These are phyloP conservation scores for Pestalotiopsis sp. DNA, from an alignment of 2,329 filamentous ascomycete genomes.

Conservation along the genomic window DNA sequence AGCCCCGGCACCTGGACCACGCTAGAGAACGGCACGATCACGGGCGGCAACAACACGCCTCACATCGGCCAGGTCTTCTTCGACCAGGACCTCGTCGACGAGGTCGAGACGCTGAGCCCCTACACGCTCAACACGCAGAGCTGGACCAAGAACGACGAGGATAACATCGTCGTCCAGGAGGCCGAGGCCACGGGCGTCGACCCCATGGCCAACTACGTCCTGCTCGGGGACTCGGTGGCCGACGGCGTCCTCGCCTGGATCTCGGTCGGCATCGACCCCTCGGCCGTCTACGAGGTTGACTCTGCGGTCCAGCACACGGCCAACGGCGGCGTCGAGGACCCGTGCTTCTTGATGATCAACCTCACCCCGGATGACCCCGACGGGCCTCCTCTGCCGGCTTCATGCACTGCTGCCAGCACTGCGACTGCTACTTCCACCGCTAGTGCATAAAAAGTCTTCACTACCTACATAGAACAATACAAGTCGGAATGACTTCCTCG, in stretches of 20 bases:
- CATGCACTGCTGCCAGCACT: background rate
- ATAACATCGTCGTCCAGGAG: conserved; percentile 48
- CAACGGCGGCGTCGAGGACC: conserved; percentile 24
- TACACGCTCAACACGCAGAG: conserved; percentile 41
- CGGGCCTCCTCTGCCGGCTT: conserved; percentile 6
- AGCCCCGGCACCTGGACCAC: conserved; percentile 20
- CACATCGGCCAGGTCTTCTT: conserved; percentile 63
- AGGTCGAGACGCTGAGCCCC: conserved; percentile 47
- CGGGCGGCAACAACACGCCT: conserved; percentile 48
- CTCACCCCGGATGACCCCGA: conserved; percentile 6
- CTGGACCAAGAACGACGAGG: conserved; percentile 48
- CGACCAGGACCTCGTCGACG: conserved; percentile 51
- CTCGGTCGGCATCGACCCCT: conserved; percentile 43
- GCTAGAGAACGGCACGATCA: conserved; percentile 49
- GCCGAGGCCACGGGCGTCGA: conserved; percentile 27
- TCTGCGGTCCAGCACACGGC: conserved; percentile 24
- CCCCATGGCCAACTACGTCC: conserved; percentile 41
- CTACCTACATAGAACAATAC: too few relatives aligned
- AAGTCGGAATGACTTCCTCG: too few relatives aligned
- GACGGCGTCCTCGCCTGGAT: conserved; percentile 20
- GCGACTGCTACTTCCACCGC: background rate
- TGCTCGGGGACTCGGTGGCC: background rate
- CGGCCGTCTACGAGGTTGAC: conserved; percentile 23
- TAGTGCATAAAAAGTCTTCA: background rate
- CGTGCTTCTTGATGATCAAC: conserved; percentile 17